Conservation (phyloP, 768 basidiomycete species). For the Termitomyces sp. region DNA sequence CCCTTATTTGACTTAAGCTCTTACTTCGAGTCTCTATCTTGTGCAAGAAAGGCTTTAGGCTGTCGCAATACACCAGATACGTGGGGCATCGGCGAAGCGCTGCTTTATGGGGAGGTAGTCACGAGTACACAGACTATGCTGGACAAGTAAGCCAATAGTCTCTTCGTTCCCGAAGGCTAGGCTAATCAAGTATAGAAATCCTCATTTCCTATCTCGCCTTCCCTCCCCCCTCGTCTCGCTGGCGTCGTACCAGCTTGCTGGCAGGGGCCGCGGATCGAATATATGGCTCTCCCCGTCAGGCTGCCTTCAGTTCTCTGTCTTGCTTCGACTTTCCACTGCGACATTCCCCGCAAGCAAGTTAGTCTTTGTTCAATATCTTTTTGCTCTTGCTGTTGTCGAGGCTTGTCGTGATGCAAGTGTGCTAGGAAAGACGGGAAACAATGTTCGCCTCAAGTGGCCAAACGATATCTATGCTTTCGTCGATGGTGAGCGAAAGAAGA, state of each 20-base stretch:
- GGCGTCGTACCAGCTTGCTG: slow-evolving; percentile 83
- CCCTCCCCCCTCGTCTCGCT: slow-evolving; percentile 78
- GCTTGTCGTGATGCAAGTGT: slow-evolving; percentile 62
- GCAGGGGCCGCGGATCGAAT: slow-evolving; percentile 85
- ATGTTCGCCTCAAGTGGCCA: slow-evolving; percentile 89
- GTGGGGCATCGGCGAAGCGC: slow-evolving; percentile 68
- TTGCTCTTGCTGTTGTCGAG: slow-evolving; percentile 83
- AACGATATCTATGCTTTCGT: slow-evolving; percentile 86
- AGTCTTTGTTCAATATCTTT: slow-evolving; percentile 93
- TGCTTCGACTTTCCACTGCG: slow-evolving; percentile 53
- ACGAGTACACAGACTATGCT: slow-evolving; percentile 95
- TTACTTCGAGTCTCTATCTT: slow-evolving; percentile 54
- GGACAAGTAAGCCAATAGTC: slow-evolving; percentile 61
- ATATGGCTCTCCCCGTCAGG: slow-evolving; percentile 91
- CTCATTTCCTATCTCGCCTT: slow-evolving; percentile 57
- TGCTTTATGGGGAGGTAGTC: slow-evolving; percentile 85
- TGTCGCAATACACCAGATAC: slow-evolving; percentile 16
- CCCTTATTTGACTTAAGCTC: slow-evolving; percentile 66
- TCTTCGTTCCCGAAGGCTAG: neutral
- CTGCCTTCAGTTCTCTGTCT: slow-evolving; percentile 79
- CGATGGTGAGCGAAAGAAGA: slow-evolving; percentile 57
- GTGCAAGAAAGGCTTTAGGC: slow-evolving; percentile 23
- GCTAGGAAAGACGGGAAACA: slow-evolving; percentile 47
- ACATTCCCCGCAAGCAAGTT: slow-evolving; percentile 56
- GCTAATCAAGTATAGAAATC: slow-evolving; percentile 52